A percentile compares a stretch with the other conserved stretches of the same genome.
phyloP scores from a whole-genome alignment of 2,329 filamentous ascomycete genomes.

The Fusarium neocosmosporiellum region DNA sequence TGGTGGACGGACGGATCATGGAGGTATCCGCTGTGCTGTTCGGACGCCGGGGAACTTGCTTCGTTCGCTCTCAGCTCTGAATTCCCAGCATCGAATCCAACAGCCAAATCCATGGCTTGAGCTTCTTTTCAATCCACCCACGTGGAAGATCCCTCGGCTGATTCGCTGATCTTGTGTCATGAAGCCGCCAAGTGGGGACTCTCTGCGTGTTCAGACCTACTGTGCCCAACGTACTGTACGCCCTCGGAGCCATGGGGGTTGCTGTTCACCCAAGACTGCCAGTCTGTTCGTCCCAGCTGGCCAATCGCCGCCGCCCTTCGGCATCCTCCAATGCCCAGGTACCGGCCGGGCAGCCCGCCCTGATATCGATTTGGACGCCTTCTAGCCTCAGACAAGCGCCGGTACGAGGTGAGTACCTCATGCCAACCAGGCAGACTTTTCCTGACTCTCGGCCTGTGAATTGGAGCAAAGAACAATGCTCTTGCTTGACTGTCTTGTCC shows the following conservation, averaged over 20 bases:
- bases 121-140: slow-evolving; percentile 33
- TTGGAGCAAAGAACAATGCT: not conserved
- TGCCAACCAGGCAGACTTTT: not conserved
- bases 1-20: slow-evolving; percentile 19
- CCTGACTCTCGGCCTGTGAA: not conserved
- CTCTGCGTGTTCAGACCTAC: slow-evolving; percentile 11
- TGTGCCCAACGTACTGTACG: slow-evolving; percentile 31
- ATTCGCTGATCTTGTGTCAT: slow-evolving; percentile 29
- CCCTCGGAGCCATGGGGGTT: slow-evolving; percentile 12
- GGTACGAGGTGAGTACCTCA: slow-evolving; percentile 10
- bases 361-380: slow-evolving; percentile 32
- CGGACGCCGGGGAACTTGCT: slow-evolving; percentile 19
- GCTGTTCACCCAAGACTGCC: slow-evolving; percentile 16
- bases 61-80: slow-evolving; percentile 3
- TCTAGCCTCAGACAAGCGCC: slow-evolving; percentile 21
- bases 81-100: slow-evolving; percentile 4
- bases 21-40: slow-evolving; percentile 19
- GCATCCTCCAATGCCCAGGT: slow-evolving; percentile 33
- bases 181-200: slow-evolving; percentile 29
- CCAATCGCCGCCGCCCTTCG: slow-evolving; percentile 30
- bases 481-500: not conserved
- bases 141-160: slow-evolving; percentile 30
- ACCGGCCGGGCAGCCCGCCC: slow-evolving; percentile 21
- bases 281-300: slow-evolving; percentile 11
- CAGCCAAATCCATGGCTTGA: slow-evolving; percentile 17